These are phyloP conservation scores for Lolium perenne DNA, from an alignment of 176 grass and related monocot genomes.

Conservation along the genomic window DNA sequence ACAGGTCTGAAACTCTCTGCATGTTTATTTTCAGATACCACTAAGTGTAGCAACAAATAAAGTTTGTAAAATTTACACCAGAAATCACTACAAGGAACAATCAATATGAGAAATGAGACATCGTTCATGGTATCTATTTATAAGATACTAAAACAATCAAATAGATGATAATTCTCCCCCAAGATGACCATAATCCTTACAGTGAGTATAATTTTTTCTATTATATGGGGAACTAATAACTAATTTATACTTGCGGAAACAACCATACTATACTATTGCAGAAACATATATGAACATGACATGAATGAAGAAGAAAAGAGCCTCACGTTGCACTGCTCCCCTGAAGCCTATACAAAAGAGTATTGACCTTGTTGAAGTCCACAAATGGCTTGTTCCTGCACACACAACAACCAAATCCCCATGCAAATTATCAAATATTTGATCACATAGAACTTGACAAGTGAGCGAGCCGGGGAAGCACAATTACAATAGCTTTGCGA, in stretches of 20 bases:
- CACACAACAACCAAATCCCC: slow-evolving; percentile 17
- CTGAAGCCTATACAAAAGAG: slow-evolving; percentile 60
- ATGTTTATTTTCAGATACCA: neutral
- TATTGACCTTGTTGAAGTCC: slow-evolving; percentile 58
- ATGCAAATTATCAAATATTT: slow-evolving; percentile 5
- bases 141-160: neutral
- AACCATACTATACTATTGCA: neutral
- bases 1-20: neutral
- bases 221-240: neutral
- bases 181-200: neutral
- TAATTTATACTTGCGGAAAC: neutral
- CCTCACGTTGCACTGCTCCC: slow-evolving; percentile 65
- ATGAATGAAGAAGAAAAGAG: neutral
- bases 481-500: slow-evolving; percentile 47
- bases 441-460: neutral
- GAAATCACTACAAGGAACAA: neutral
- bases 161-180: neutral
- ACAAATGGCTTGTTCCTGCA: slow-evolving; percentile 48
- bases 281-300: slow-evolving; percentile 6
- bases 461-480: neutral
- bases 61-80: neutral
- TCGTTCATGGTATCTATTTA: neutral
- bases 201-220: neutral
- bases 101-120: too few relatives aligned
- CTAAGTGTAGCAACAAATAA: neutral